phyloP scores from a whole-genome alignment of 2,329 filamentous ascomycete species.

The Aquanectria penicillioides region DNA sequence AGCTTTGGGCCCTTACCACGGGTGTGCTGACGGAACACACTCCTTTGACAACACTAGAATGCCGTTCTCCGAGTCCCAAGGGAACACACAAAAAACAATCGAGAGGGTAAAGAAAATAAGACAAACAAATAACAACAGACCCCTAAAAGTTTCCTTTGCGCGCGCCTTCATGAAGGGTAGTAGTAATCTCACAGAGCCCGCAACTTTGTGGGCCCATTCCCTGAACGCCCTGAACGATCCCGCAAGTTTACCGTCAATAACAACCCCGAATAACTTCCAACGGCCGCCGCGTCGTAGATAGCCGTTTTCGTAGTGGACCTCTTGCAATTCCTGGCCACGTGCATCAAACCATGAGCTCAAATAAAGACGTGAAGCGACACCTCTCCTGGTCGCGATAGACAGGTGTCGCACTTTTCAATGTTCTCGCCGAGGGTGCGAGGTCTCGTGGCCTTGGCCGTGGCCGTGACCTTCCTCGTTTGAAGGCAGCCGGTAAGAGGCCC shows the following conservation, averaged over 20 bases:
- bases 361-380: constrained; percentile 24
- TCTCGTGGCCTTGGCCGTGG: not conserved
- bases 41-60: constrained; percentile 24
- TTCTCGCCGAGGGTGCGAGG: constrained; percentile 3
- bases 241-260: constrained; percentile 40
- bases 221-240: constrained; percentile 42
- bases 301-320: constrained; percentile 23
- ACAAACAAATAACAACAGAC: constrained; percentile 21
- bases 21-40: constrained; percentile 1
- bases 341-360: constrained; percentile 15
- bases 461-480: constrained; percentile 16
- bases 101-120: constrained; percentile 15
- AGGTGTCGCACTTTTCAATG: constrained; percentile 19
- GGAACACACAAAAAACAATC: constrained; percentile 20
- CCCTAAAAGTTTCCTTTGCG: constrained; percentile 31
- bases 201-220: constrained; percentile 42
- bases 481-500: constrained; percentile 2
- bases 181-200: constrained; percentile 37
- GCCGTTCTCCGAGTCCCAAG: constrained; percentile 20
- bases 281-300: constrained; percentile 27
- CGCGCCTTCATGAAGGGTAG: constrained; percentile 39
- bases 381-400: constrained; percentile 1
- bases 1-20: not conserved
- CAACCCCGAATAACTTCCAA: constrained; percentile 32
- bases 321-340: constrained; percentile 23